phyloP scores from a whole-genome alignment of 225 moss, liverwort and hornwort species.

The Pseudisothecium myosuroides region DNA sequence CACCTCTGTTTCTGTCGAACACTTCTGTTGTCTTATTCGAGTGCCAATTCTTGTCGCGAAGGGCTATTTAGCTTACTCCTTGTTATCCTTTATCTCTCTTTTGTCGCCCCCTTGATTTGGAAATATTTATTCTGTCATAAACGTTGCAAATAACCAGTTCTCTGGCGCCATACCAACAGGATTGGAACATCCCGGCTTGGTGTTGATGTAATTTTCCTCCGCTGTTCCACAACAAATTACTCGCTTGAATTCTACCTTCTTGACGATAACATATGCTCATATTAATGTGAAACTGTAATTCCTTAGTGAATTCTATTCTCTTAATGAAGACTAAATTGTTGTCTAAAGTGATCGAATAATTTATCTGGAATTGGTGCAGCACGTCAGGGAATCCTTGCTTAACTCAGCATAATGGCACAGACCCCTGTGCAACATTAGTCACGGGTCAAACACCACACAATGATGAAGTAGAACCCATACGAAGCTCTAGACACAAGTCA shows the following conservation, averaged over 20 bases:
- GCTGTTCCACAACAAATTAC: not conserved
- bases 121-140: slow-evolving; percentile 21
- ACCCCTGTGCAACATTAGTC: slow-evolving; percentile 11
- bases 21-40: not conserved
- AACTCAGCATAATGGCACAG: not conserved
- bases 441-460: not conserved
- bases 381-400: slow-evolving; percentile 46
- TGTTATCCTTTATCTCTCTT: not conserved
- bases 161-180: slow-evolving; percentile 27
- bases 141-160: slow-evolving; percentile 51
- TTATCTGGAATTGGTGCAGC: slow-evolving; percentile 19
- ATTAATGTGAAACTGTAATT: not conserved
- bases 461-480: not conserved
- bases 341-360: not conserved
- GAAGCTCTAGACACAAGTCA: not conserved
- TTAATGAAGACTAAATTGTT: not conserved
- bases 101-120: not conserved
- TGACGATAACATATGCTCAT: not conserved
- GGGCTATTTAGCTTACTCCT: not conserved
- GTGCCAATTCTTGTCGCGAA: not conserved
- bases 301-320: not conserved
- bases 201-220: slow-evolving; percentile 22
- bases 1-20: not conserved
- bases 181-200: slow-evolving; percentile 19
- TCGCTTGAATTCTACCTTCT: not conserved